These are phyloP conservation scores for Colletotrichum sp. DNA, from an alignment of 2,329 filamentous ascomycete genomes.

Conservation along the genomic window DNA sequence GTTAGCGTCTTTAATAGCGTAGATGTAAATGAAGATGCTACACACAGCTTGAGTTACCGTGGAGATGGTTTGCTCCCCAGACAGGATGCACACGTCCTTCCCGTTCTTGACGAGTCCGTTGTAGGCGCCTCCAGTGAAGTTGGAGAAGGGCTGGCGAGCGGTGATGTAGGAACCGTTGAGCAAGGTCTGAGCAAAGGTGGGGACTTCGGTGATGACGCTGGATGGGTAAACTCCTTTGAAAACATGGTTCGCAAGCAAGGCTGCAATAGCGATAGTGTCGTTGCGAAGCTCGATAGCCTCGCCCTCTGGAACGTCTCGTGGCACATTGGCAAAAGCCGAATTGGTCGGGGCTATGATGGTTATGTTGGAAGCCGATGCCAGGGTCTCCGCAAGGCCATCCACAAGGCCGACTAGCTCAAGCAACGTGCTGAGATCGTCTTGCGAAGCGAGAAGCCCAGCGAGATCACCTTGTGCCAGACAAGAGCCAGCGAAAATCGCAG, in stretches of 20 bases:
- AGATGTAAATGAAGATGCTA: neutral
- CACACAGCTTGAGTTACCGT: constrained; percentile 36
- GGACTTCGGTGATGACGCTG: constrained; percentile 29
- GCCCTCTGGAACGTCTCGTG: constrained; percentile 35
- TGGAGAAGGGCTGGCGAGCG: constrained; percentile 37
- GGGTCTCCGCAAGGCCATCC: constrained; percentile 31
- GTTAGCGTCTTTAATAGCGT: neutral
- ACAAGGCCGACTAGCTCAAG: constrained; percentile 27
- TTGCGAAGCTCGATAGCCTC: constrained; percentile 33
- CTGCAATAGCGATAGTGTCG: constrained; percentile 33
- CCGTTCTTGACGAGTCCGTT: constrained; percentile 38
- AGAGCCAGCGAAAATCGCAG: neutral
- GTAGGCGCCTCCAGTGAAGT: constrained; percentile 40
- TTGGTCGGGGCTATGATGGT: constrained; percentile 41
- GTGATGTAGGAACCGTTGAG: constrained; percentile 33
- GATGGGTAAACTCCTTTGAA: constrained; percentile 34
- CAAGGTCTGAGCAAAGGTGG: constrained; percentile 33
- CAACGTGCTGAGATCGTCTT: constrained; percentile 27
- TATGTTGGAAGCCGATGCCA: constrained; percentile 35
- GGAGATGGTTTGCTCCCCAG: constrained; percentile 34
- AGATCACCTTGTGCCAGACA: constrained; percentile 24
- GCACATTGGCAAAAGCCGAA: constrained; percentile 35
- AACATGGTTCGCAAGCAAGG: constrained; percentile 36
- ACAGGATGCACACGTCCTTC: constrained; percentile 34
- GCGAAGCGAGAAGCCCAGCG: constrained; percentile 25